Evolutionary conservation across 2,329 filamentous ascomycete genomes (phyloP).

Genomic region (Madurella mycetomatis): DNA sequence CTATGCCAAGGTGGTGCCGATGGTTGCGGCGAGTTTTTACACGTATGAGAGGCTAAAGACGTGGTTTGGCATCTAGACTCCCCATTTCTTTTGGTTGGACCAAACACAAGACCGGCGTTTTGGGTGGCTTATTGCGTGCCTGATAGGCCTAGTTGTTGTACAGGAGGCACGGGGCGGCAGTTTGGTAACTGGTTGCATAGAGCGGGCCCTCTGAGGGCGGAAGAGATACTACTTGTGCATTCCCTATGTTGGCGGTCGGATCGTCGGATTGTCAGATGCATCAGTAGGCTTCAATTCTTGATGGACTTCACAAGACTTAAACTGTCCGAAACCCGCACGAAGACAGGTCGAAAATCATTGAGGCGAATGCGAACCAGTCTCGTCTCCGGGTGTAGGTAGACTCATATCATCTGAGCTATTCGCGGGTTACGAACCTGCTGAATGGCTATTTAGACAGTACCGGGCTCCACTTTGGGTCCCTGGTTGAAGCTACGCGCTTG

Average conservation of each 20-base stretch:
- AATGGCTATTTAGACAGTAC: too few species aligned
- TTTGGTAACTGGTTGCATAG: neutral
- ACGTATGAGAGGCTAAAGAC: conserved; percentile 62
- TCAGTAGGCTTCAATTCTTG: too few species aligned
- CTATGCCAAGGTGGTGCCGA: conserved; percentile 88
- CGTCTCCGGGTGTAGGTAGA: neutral
- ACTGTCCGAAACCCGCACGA: too few species aligned
- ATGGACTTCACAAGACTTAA: too few species aligned
- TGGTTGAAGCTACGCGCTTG: neutral
- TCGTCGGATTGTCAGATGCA: too few species aligned
- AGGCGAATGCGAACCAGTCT: neutral
- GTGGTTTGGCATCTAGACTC: conserved; percentile 58
- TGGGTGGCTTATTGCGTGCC: conserved; percentile 5
- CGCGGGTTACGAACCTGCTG: too few species aligned
- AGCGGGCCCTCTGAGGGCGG: neutral
- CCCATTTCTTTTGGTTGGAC: conserved; percentile 2
- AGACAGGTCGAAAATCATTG: too few species aligned
- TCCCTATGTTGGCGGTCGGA: neutral
- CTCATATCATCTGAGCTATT: too few species aligned
- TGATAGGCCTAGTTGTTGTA: neutral
- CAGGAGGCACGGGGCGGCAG: neutral
- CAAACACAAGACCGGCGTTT: conserved; percentile 20
- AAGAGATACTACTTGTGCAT: neutral
- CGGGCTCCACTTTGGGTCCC: neutral
- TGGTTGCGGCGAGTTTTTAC: conserved; percentile 70